Percentiles rank a stretch among this genome's conserved stretches.
phyloP scores from a whole-genome alignment of 148 eudicot genomes.

The Nepenthes mirabilis region DNA sequence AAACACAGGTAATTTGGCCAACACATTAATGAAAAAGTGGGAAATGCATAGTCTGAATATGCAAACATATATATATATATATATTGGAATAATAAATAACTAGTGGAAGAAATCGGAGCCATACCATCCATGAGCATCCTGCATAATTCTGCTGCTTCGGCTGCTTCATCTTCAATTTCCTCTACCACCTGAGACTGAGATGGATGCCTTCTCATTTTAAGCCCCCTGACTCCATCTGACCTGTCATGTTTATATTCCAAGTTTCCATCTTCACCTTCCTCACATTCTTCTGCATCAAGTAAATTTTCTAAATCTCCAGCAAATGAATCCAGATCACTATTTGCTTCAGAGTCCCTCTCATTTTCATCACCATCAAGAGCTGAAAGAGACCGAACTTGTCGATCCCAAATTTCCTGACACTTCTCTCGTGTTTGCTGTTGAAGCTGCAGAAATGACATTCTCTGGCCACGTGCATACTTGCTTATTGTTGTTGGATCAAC shows the following conservation, averaged over 20 bases:
- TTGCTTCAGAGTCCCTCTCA: constrained; percentile 86
- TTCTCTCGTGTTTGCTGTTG: constrained; percentile 96
- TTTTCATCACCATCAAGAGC: constrained; percentile 77
- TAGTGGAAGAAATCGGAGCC: constrained; percentile 5
- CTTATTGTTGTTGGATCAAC: constrained; percentile 87
- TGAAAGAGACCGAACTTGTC: constrained; percentile 74
- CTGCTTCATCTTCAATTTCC: constrained; percentile 87
- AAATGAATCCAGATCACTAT: constrained; percentile 95
- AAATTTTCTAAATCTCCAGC: constrained; percentile 98
- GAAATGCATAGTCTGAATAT: not conserved
- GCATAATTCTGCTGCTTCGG: constrained; percentile 91
- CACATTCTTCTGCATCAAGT: constrained; percentile 92
- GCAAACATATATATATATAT: not conserved
- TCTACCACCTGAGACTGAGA: constrained; percentile 66
- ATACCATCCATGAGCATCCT: constrained; percentile 85
- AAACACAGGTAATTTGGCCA: not conserved
- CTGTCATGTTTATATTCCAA: constrained; percentile 43
- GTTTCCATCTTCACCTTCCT: constrained; percentile 68
- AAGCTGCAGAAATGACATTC: constrained; percentile 97
- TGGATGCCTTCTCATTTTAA: constrained; percentile 85
- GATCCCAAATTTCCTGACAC: constrained; percentile 98
- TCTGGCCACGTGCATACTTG: constrained; percentile 95
- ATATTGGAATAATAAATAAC: not conserved
- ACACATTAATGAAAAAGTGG: not conserved
- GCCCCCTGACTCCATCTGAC: constrained; percentile 74